These are phyloP conservation scores for Aspergillus steynii DNA, from an alignment of 495 filamentous ascomycete genomes.

Conservation along the genomic window DNA sequence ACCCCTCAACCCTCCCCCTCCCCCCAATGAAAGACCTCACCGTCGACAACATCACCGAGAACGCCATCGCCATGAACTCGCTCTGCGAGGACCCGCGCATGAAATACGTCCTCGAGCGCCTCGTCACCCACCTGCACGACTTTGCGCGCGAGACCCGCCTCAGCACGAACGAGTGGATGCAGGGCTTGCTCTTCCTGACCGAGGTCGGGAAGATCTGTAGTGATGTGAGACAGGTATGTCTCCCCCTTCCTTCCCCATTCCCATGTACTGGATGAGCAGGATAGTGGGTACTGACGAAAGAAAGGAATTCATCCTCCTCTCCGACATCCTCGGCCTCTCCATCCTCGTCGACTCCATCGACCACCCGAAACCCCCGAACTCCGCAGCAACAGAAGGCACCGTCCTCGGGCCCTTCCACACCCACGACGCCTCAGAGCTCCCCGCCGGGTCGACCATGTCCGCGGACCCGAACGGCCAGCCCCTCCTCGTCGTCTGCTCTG, in stretches of 20 bases:
- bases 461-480: slow-evolving; percentile 60
- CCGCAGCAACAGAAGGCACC: slow-evolving; percentile 85
- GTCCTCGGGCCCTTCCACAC: slow-evolving; percentile 94
- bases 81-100: slow-evolving; percentile 64
- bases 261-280: neutral
- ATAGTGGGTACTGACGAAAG: neutral
- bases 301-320: slow-evolving; percentile 93
- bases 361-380: slow-evolving; percentile 75
- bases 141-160: slow-evolving; percentile 80
- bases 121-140: slow-evolving; percentile 80
- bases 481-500: slow-evolving; percentile 73
- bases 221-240: slow-evolving; percentile 64
- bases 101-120: slow-evolving; percentile 69
- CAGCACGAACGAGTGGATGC: slow-evolving; percentile 79
- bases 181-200: slow-evolving; percentile 67
- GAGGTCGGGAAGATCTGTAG: slow-evolving; percentile 71
- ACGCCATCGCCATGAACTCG: slow-evolving; percentile 72
- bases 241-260: neutral
- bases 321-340: slow-evolving; percentile 86
- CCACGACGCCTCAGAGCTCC: slow-evolving; percentile 71
- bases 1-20: slow-evolving; percentile 51
- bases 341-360: slow-evolving; percentile 89
- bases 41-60: slow-evolving; percentile 81
- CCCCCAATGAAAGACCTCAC: slow-evolving; percentile 72
- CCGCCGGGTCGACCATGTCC: slow-evolving; percentile 68